Base-by-base conservation (phyloP, 2,329 filamentous ascomycete species). In the Claviceps quebecensis region DNA sequence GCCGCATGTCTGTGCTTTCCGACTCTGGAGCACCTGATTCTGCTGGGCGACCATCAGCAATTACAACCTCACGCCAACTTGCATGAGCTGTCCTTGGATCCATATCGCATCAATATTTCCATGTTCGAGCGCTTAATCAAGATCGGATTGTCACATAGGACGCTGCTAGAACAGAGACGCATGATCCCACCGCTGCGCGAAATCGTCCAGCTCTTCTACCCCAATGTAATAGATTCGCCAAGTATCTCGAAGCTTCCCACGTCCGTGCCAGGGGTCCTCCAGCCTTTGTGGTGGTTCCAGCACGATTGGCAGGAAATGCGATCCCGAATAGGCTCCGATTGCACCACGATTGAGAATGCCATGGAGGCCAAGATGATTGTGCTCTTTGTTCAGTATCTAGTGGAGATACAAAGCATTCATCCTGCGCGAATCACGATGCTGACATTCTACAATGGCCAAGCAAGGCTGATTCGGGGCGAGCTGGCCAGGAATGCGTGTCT, bases 391-490 rank as follows among this genome's bases (percentile, higher is more conserved):
- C 69, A 78, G 26, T 86, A 95, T 59, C 76, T 96, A 0, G 63
- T 83, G 22, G 16, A 83, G 7, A 9, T 38, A 1, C 68, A 80
- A 53, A 83, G 83, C 0, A 68, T 83, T 1, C 58, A 68, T 0
- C 63, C 76, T 0, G 63, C 68, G 0, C 72, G 83, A 5, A 89
- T 95, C 52, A 95, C 88, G 0, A 71, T 95, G 3, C 66, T 96
- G 48, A 91, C 88, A 0, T 95, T 93, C 61, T 96, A 95, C 70
- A 87, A 86, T 44, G 89, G 86, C 0, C 90, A 96, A 61, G 75
- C 83, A 45, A 84, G 84, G 56, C 67, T 74, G 2, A 73, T 95
- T 2, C 59, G 81, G 0, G 71, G 69, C 14, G 64, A 68, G 5
- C 63, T 83, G 3, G 64, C 67, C 11, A 56, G 59, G 17, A 61